Evolutionary conservation across 2,329 filamentous ascomycete species (phyloP), one percentile per base, ranked within the genome.

Genomic region (Onygenales sp.): DNA sequence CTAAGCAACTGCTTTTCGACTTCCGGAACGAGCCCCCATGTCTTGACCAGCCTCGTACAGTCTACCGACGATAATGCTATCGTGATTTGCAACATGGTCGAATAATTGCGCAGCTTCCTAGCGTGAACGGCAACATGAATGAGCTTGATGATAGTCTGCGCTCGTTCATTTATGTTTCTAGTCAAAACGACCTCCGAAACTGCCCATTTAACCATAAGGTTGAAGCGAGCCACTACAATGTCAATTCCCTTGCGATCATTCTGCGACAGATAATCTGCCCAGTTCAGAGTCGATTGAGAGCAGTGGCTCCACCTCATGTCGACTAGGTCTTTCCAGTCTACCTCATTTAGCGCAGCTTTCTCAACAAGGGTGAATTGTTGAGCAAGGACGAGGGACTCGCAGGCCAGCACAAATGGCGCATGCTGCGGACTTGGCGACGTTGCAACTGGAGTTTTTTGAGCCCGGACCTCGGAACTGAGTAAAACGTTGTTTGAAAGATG

Each of bases 241-340:
- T 85, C 82, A 43, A 85, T 80, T 33, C 82, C 82, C 47, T 73
- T 75, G 17, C 74, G 76, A 43, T 78, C 75, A 58, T 79, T 67
- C 10, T 74, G 71, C 44, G 74, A 71, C 17, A 85, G 73, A 61
- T 82, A 85, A 50, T 81, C 75, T 3, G 83, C 81, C 82, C 82
- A 85, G 60, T 81, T 78, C 13, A 73, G 67, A 14, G 77, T 73
- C 21, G 71, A 67, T 6, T 75, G 74, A 2, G 77, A 75, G 2
- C 73, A 74, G 53, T 76, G 80, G 60, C 77, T 79, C 81, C 81
- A 84, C 56, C 74, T 77, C 69, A 85, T 77, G 50, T 83, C 79
- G 49, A 85, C 80, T 33, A 85, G 68, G 57, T 85, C 82, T 59
- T 78, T 80, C 82, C 82, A 85, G 60, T 85, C 81, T 52, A 85